A percentile compares a stretch with the other conserved stretches of the same genome.
phyloP scores from a whole-genome alignment of 1,284 basidiomycete genomes.

The Prillingera fragicola region DNA sequence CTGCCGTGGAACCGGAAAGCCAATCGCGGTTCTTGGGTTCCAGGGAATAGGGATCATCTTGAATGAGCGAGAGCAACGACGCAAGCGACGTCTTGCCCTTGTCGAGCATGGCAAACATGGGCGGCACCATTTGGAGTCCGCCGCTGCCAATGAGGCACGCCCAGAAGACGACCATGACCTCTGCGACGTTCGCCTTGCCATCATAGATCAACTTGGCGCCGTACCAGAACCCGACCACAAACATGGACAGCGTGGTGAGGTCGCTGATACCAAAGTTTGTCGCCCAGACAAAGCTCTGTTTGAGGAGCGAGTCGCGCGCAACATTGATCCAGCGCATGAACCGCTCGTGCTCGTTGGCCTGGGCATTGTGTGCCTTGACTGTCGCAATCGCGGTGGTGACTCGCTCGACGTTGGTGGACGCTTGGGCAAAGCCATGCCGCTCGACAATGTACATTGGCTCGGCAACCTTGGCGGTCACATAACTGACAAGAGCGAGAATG shows the following conservation, averaged over 20 bases:
- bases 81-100: slow-evolving; percentile 83
- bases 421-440: slow-evolving; percentile 61
- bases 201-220: slow-evolving; percentile 77
- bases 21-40: neutral
- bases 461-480: slow-evolving; percentile 65
- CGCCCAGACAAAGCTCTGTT: slow-evolving; percentile 69
- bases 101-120: slow-evolving; percentile 70
- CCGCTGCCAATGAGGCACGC: slow-evolving; percentile 82
- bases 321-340: slow-evolving; percentile 53
- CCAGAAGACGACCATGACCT: slow-evolving; percentile 95
- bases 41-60: no score
- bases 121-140: slow-evolving; percentile 75
- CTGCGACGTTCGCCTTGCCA: slow-evolving; percentile 62
- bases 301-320: slow-evolving; percentile 51
- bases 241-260: slow-evolving; percentile 81
- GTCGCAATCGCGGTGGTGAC: slow-evolving; percentile 75
- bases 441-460: slow-evolving; percentile 65
- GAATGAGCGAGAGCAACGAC: slow-evolving; percentile 61
- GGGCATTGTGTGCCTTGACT: slow-evolving; percentile 93
- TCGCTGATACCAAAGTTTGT: slow-evolving; percentile 63
- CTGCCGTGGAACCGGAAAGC: neutral
- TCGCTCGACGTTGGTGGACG: slow-evolving; percentile 73
- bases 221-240: slow-evolving; percentile 96
- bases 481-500: slow-evolving; percentile 76
- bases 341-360: slow-evolving; percentile 56